Evolutionary conservation across 495 filamentous ascomycete species (phyloP).

Genomic region (Chaetomidium leptoderma): DNA sequence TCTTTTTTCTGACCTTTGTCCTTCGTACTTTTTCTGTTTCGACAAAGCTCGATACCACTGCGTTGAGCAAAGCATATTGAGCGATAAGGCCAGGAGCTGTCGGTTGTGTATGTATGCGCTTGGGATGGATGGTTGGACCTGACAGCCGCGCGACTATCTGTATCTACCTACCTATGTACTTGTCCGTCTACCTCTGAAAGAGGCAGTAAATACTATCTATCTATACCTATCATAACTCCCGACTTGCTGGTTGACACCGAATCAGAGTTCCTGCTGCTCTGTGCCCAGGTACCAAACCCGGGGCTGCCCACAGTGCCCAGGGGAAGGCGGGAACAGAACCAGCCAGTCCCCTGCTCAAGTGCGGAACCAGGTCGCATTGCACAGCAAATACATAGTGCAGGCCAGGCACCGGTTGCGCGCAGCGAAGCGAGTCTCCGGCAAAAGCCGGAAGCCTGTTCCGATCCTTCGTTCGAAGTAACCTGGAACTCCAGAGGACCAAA

Average conservation of each 20-base stretch:
- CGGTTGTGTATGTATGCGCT: background rate
- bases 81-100: background rate
- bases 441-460: too few species aligned
- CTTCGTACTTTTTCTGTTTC: background rate
- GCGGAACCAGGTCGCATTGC: background rate
- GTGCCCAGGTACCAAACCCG: background rate
- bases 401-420: background rate
- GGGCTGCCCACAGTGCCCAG: too few species aligned
- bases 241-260: background rate
- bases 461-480: background rate
- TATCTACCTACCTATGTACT: background rate
- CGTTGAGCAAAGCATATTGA: background rate
- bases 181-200: background rate
- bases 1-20: constrained; percentile 14
- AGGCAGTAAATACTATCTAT: background rate
- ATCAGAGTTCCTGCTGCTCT: background rate
- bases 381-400: background rate
- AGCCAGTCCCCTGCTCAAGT: background rate
- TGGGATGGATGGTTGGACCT: background rate
- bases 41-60: background rate
- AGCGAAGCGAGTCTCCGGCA: background rate
- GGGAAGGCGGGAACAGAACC: background rate
- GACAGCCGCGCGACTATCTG: background rate
- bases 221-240: background rate
- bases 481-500: background rate